phyloP scores from a whole-genome alignment of 495 filamentous ascomycete species.

The Extremus antarcticus region DNA sequence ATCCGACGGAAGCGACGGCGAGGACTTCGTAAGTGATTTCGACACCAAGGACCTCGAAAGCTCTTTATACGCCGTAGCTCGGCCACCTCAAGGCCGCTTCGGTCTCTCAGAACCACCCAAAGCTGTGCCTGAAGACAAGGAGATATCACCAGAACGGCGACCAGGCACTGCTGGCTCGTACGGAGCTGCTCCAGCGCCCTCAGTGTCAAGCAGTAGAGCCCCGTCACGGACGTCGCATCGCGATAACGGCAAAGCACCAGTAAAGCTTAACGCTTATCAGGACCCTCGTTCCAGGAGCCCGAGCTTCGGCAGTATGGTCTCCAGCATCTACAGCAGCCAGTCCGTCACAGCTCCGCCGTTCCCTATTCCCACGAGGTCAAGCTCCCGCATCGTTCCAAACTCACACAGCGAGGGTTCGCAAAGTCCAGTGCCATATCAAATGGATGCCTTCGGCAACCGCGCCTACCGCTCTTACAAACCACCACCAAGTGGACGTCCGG shows the following conservation, averaged over 20 bases:
- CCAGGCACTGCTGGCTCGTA: constrained; percentile 14
- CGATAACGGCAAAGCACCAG: constrained; percentile 43
- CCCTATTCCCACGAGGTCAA: constrained; percentile 80
- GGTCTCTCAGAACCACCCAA: constrained; percentile 31
- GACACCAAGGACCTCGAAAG: constrained; percentile 21
- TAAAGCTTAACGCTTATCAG: constrained; percentile 57
- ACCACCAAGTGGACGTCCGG: constrained; percentile 34
- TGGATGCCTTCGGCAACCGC: constrained; percentile 6
- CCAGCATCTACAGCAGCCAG: constrained; percentile 18
- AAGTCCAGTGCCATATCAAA: constrained; percentile 53
- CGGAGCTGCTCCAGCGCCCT: constrained; percentile 17
- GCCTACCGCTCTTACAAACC: constrained; percentile 12
- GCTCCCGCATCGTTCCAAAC: constrained; percentile 65
- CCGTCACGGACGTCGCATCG: constrained; percentile 5
- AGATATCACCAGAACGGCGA: constrained; percentile 22
- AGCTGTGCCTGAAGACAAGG: constrained; percentile 34
- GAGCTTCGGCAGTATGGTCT: constrained; percentile 51
- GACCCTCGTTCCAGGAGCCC: constrained; percentile 62
- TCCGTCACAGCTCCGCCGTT: constrained; percentile 40
- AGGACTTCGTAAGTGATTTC: constrained; percentile 19
- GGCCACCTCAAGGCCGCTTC: constrained; percentile 21
- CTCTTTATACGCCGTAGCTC: constrained; percentile 6
- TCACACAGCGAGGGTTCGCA: constrained; percentile 65
- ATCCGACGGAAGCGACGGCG: constrained; percentile 16
- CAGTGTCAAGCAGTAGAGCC: constrained; percentile 15